Conservation (phyloP, 805 yeast species). For the fission yeast (Schizosaccharomyces pombe) region DNA sequence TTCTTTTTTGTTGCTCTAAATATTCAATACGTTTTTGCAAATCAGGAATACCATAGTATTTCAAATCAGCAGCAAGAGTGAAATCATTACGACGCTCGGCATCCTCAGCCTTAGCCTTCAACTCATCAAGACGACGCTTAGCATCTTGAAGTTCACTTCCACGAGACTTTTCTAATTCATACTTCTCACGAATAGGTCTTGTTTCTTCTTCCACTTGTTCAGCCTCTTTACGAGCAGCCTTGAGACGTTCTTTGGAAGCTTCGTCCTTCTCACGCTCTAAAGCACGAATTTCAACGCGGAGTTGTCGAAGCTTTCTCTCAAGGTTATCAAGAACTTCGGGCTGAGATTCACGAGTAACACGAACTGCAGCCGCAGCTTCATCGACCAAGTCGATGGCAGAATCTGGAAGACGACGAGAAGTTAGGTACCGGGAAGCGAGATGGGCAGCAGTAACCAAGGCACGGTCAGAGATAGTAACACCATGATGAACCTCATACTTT, state of each 20-base stretch:
- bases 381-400: constrained; percentile 91
- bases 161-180: constrained; percentile 66
- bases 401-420: constrained; percentile 88
- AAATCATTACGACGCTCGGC: constrained; percentile 95
- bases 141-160: constrained; percentile 75
- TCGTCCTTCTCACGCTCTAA: constrained; percentile 74
- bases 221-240: constrained; percentile 50
- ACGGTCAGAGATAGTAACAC: constrained; percentile 83
- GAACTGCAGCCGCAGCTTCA: constrained; percentile 90
- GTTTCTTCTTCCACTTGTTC: constrained; percentile 71
- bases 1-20: constrained; percentile 57
- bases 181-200: constrained; percentile 64
- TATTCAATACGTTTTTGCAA: constrained; percentile 48
- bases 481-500: constrained; percentile 90
- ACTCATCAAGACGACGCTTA: constrained; percentile 74
- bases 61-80: constrained; percentile 80
- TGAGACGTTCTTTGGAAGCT: constrained; percentile 57
- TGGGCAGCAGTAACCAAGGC: constrained; percentile 89
- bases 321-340: constrained; percentile 89
- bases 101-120: constrained; percentile 77
- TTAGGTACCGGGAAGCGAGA: constrained; percentile 76
- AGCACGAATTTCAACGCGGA: constrained; percentile 91
- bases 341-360: constrained; percentile 92
- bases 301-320: constrained; percentile 74
- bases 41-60: constrained; percentile 94